phyloP scores from a whole-genome alignment of 2,329 filamentous ascomycete genomes.

The Fusarium sp. region DNA sequence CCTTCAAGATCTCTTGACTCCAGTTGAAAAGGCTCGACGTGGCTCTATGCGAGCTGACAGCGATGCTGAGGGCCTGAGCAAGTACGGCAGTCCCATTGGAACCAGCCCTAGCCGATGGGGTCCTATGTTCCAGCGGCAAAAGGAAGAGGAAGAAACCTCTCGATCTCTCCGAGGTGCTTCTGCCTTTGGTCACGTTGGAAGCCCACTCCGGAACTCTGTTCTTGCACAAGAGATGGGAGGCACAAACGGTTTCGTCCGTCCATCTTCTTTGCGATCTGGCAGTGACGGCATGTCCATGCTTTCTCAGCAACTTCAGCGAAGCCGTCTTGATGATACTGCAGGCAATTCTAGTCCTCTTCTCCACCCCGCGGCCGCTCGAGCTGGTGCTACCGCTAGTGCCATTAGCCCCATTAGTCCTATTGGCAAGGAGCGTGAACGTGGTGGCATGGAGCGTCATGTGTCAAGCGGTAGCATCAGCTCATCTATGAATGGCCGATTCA shows the following conservation, averaged over 20 bases:
- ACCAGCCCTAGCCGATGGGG: constrained; percentile 72
- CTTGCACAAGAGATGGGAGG: constrained; percentile 65
- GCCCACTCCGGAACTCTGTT: constrained; percentile 72
- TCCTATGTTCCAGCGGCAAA: constrained; percentile 69
- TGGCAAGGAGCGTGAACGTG: constrained; percentile 53
- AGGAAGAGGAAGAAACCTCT: constrained; percentile 65
- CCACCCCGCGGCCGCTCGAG: constrained; percentile 59
- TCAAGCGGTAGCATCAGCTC: constrained; percentile 70
- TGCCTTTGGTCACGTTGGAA: constrained; percentile 75
- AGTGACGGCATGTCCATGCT: constrained; percentile 69
- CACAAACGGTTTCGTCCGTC: constrained; percentile 55
- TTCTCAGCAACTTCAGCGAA: constrained; percentile 72
- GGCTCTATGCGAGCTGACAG: constrained; percentile 70
- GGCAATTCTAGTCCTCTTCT: constrained; percentile 61
- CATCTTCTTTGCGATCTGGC: constrained; percentile 55
- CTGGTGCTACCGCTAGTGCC: constrained; percentile 53
- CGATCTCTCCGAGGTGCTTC: constrained; percentile 57
- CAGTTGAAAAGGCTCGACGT: constrained; percentile 73
- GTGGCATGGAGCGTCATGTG: constrained; percentile 65
- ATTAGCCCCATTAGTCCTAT: constrained; percentile 55
- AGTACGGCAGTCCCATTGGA: constrained; percentile 71
- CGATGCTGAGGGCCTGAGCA: constrained; percentile 63
- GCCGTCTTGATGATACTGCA: constrained; percentile 62
- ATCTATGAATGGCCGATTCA: constrained; percentile 66
- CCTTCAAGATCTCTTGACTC: constrained; percentile 73